Base-by-base conservation (phyloP, 495 filamentous ascomycete genomes). In the Glonium stellatum region DNA sequence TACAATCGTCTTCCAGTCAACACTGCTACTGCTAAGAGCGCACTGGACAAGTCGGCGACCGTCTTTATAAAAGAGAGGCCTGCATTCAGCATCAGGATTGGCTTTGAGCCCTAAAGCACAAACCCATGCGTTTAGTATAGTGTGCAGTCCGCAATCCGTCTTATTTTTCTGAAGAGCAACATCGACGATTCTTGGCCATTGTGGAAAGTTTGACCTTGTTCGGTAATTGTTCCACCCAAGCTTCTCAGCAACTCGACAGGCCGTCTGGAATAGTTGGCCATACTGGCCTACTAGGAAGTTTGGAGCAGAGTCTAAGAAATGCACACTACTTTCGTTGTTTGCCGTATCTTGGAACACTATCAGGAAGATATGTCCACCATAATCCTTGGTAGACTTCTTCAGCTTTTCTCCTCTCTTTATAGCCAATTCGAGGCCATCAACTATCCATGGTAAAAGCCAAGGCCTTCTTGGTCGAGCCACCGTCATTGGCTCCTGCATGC, bases 71-170 rank as follows among this genome's bases (percentile, higher is more conserved):
- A 42, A 39, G 8, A 4, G 1, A 15, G 44, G 23, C 5, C 37
- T 55, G 22, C 54, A 54, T 2, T 9, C 5, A 9, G 13, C 57
- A 21, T 59, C 37, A 10, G 61, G 31, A 23, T 61, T 55, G 2
- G 49, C 46, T 21, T 35, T 47, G 4, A 62, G 59, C 6, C 59
- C 63, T 22, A 66, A 3, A 8, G 63, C 63, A 19, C 61, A 27
- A 5, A 59, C 59, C 59, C 59, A 66, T 5, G 63, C 59, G 21
- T 59, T 62, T 13, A 62, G 6, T 8, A 62, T 59, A 0, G 54
- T 59, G 50, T 62, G 58, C 11, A 18, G 18, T 44, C 39, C 39
- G 39, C 39, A 44, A 11, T 13, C 39, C 39, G 13, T 15, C 4
- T 44, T 2, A 44, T 44, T 44, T 44, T 11, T 2, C 18, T 44